Evolutionary conservation across 1,139 yeast species (phyloP).

Genomic region (Candida mesenterica): DNA sequence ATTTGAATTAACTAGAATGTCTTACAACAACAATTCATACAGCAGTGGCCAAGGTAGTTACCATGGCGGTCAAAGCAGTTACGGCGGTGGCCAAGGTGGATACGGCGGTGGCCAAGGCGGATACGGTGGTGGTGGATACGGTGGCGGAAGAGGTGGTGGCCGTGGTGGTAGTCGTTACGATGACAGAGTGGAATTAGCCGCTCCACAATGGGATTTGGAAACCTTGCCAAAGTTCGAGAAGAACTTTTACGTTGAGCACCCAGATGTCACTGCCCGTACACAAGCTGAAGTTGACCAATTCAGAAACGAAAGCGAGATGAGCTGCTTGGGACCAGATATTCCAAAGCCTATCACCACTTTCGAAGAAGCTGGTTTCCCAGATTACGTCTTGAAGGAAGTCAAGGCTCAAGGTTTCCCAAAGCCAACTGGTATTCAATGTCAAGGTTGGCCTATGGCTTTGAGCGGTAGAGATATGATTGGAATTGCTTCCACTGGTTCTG

Average conservation of each 20-base stretch:
- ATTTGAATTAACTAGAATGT: conserved; percentile 21
- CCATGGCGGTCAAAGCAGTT: conserved; percentile 28
- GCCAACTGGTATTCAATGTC: conserved; percentile 97
- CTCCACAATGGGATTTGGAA: conserved; percentile 80
- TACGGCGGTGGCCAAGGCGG: conserved; percentile 29
- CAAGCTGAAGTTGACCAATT: conserved; percentile 70
- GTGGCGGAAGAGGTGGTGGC: conserved; percentile 35
- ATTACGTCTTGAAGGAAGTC: conserved; percentile 85
- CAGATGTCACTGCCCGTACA: conserved; percentile 69
- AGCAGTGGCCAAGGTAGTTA: conserved; percentile 25
- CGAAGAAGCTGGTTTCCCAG: conserved; percentile 97
- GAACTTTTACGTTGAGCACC: conserved; percentile 88
- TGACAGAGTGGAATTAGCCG: conserved; percentile 56
- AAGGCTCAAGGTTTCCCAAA: conserved; percentile 88
- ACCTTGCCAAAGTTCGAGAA: conserved; percentile 88
- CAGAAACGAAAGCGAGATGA: conserved; percentile 85
- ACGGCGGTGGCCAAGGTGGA: conserved; percentile 29
- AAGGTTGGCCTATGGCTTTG: conserved; percentile 99
- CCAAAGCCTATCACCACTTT: conserved; percentile 93
- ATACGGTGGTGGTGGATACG: conserved; percentile 31
- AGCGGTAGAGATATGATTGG: conserved; percentile 99
- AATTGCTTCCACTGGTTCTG: conserved; percentile 98
- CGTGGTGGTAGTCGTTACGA: conserved; percentile 23
- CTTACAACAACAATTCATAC: conserved; percentile 23
- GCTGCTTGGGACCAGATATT: conserved; percentile 74